These are phyloP conservation scores for Sungouiella blattae DNA, from an alignment of 805 yeast species.

Conservation along the genomic window DNA sequence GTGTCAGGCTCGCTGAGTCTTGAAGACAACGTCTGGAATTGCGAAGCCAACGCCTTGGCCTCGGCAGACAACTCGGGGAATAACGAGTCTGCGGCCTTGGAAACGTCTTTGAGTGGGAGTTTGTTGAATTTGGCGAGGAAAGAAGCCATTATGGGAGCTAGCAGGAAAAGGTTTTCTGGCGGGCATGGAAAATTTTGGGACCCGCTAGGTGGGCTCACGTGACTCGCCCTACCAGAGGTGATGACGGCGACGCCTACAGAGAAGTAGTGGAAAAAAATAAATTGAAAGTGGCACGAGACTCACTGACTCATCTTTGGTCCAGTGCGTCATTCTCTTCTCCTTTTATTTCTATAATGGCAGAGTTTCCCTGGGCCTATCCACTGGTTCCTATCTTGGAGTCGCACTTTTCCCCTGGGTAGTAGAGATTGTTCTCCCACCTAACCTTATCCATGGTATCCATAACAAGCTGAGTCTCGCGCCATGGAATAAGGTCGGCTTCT, in stretches of 20 bases:
- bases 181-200: conserved; percentile 4
- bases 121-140: conserved; percentile 26
- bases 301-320: too few species aligned
- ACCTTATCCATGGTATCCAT: conserved; percentile 48
- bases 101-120: conserved; percentile 27
- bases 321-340: not conserved
- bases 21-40: conserved; percentile 72
- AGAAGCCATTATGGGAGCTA: conserved; percentile 28
- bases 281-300: too few species aligned
- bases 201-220: too few species aligned
- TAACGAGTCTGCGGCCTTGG: conserved; percentile 13
- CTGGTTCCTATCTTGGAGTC: too few species aligned
- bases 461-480: conserved; percentile 44
- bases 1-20: conserved; percentile 49
- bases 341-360: not conserved
- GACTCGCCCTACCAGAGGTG: too few species aligned
- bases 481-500: conserved; percentile 36
- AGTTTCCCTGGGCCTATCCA: too few species aligned
- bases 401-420: conserved; percentile 40
- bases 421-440: conserved; percentile 42
- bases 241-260: too few species aligned
- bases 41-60: conserved; percentile 71
- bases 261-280: too few species aligned
- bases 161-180: too few species aligned
- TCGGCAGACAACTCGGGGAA: conserved; percentile 35